Base-by-base conservation (phyloP, 2,329 filamentous ascomycete species). In the Diaporthe vexans region DNA sequence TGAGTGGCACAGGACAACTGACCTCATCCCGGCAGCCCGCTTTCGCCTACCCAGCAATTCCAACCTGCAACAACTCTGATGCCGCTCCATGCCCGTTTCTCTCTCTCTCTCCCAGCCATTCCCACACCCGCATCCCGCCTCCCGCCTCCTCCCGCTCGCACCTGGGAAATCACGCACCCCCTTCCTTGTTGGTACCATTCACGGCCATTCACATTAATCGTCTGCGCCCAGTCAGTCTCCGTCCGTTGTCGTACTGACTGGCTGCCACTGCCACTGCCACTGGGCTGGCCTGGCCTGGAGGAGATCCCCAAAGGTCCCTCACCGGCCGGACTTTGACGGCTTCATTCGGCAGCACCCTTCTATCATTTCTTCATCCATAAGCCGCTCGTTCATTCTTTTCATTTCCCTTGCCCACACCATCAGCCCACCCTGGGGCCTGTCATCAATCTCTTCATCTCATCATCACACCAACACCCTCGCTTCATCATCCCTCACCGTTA, bases 1-100 rank as follows among this genome's bases (percentile, higher is more conserved):
- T 48, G 40, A 17, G 61, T 65, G 43, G 61, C 61, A 65, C 61
- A 15, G 43, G 6, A 4, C 43, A 65, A 65, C 43, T 65, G 26
- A 65, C 61, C 61, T 65, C 43, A 65, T 65, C 61, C 63, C 48
- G 63, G 61, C 61, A 67, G 29, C 61, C 61, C 61, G 61, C 29
- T 29, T n/a, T 51, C 29, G 46, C 63, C 63, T 52, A 51, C 46
- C 46, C 63, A 67, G 33, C n/a, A 68, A 51, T 54, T 54, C 46
- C 21, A 68, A 68, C 63, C 63, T 68, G 63, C 63, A 54, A 68
- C 63, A 68, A 33, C 63, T 67, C 63, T 52, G 63, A 67, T 51
- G 61, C 61, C 61, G 46, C 61, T 51, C 61, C 43, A 37, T 67
- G 63, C 33, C 46, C 63, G 63, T 40, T 52, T 40, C 59, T 48